Percentiles rank a stretch among this genome's conserved stretches.
Evolutionary conservation across 805 yeast species (phyloP).

Genomic region (Lipomyces lipofer): DNA sequence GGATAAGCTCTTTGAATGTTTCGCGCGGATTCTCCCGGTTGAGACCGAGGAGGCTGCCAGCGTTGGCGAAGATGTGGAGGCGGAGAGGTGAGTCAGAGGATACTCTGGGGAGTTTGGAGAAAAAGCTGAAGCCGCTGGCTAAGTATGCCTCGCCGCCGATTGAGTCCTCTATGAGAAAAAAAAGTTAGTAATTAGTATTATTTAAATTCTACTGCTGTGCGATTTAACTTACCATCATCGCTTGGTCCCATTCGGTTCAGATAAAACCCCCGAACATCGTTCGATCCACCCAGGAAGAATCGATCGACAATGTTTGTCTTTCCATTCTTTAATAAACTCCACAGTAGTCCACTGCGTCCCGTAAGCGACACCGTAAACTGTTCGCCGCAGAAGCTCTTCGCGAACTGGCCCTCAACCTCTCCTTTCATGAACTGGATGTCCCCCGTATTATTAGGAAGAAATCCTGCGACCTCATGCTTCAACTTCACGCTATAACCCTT

Average conservation of each 20-base stretch:
- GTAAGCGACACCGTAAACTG: constrained; percentile 53
- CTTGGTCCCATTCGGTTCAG: constrained; percentile 67
- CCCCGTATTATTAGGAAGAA: constrained; percentile 31
- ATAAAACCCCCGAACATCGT: constrained; percentile 69
- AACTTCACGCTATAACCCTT: constrained; percentile 47
- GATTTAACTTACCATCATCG: constrained; percentile 38
- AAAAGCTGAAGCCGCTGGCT: constrained; percentile 59
- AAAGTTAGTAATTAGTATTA: neutral
- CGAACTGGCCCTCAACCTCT: constrained; percentile 42
- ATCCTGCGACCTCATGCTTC: constrained; percentile 50
- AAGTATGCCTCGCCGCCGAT: constrained; percentile 68
- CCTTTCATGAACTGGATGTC: constrained; percentile 40
- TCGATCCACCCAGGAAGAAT: constrained; percentile 80
- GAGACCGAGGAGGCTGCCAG: constrained; percentile 55
- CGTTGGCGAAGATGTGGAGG: constrained; percentile 62
- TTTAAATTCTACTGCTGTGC: too few species aligned
- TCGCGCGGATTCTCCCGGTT: constrained; percentile 23
- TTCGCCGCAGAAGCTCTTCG: constrained; percentile 40
- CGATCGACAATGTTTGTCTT: constrained; percentile 69
- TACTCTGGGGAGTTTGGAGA: constrained; percentile 59
- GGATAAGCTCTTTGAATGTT: constrained; percentile 38
- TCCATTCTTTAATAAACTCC: constrained; percentile 41
- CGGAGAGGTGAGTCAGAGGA: constrained; percentile 52
- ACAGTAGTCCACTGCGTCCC: constrained; percentile 57
- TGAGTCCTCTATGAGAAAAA: constrained; percentile 46